Percentiles rank a stretch among this genome's conserved stretches.
These are phyloP conservation scores for Fusarium solani-melongenae DNA, from an alignment of 2,329 filamentous ascomycete genomes.

Conservation along the genomic window DNA sequence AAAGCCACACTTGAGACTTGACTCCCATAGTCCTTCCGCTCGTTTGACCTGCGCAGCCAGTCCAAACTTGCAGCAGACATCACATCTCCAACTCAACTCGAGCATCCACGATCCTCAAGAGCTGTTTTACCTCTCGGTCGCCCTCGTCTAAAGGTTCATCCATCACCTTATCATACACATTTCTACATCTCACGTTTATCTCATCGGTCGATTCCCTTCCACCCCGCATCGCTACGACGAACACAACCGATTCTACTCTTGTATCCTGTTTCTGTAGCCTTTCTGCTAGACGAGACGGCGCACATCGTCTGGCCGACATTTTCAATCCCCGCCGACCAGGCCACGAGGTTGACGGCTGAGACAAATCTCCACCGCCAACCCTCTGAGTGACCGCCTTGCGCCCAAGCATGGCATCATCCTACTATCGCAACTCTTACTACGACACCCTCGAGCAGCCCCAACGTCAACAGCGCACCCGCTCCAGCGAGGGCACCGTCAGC, in stretches of 20 bases:
- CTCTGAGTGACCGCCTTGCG: slow-evolving; percentile 32
- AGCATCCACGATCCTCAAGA: slow-evolving; percentile 6
- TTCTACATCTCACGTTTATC: slow-evolving; percentile 22
- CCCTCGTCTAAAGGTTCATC: slow-evolving; percentile 2
- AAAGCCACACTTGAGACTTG: slow-evolving; percentile 40
- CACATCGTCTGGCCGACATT: not conserved
- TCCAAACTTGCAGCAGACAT: slow-evolving; percentile 33
- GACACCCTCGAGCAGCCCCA: slow-evolving; percentile 53
- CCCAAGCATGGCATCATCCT: slow-evolving; percentile 62
- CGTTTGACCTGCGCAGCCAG: slow-evolving; percentile 16
- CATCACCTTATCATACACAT: not conserved
- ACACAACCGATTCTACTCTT: slow-evolving; percentile 5
- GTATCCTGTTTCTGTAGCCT: not conserved
- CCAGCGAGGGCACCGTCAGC: slow-evolving; percentile 91
- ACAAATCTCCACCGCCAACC: slow-evolving; percentile 24
- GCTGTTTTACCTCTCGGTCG: slow-evolving; percentile 1
- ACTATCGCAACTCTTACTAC: slow-evolving; percentile 67
- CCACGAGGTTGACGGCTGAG: slow-evolving; percentile 33
- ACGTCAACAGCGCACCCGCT: slow-evolving; percentile 68
- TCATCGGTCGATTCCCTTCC: slow-evolving; percentile 25
- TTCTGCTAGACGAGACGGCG: slow-evolving; percentile 3
- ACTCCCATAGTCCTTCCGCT: slow-evolving; percentile 37
- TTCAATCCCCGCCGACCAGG: slow-evolving; percentile 1
- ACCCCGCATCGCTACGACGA: slow-evolving; percentile 34
- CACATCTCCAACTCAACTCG: slow-evolving; percentile 14